Base-by-base conservation (phyloP, 352 stramenopile genomes). In the Phytophthora tubulina region DNA sequence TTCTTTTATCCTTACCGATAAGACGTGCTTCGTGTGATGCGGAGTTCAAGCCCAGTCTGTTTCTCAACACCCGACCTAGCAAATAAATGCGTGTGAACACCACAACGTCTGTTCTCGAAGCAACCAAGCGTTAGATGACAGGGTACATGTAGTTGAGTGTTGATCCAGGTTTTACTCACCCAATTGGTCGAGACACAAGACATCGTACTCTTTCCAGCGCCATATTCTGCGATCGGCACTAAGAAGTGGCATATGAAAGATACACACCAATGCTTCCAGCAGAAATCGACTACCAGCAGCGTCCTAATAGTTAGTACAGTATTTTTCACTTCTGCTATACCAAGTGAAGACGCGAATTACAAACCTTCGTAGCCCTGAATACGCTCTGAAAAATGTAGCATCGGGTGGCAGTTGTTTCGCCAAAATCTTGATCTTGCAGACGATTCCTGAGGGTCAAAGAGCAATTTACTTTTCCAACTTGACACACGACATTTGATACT, bases 81-180 rank as follows among this genome's bases (percentile, higher is more conserved):
- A 91, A 60, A 66, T 91, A 91, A 45, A 91, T 72, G 13, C 83
- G 77, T 27, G 68, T 56, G 5, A 91, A 78, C 14, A 89, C 79
- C 2, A 91, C 30, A 9, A 75, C 72, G 39, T 91, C 83, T 90
- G 44, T 2, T 21, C 10, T 27, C 21, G 21, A 27, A 27, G 21
- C 21, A 27, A 27, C 21, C 15, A 11, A 38, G 6, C 27, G 33
- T 66, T 13, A 66, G 11, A 49, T 14, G 44, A 38, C 11, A 51
- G 15, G 31, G 9, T 17, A 50, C 14, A n/a, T 7, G 21, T 27
- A 33, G 6, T 17, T 4, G 13, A 49, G 17, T 9, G 4, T 21
- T 32, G 14, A 3, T 27, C 21, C 21, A 27, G 21, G 3, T 17
- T 42, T 39, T 15, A 51, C 64, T 1, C 63, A 90, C 82, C 82